Percentiles rank a stretch among this genome's conserved stretches.
Evolutionary conservation across 805 yeast species (phyloP).

Genomic region (Starmera pachycereana): DNA sequence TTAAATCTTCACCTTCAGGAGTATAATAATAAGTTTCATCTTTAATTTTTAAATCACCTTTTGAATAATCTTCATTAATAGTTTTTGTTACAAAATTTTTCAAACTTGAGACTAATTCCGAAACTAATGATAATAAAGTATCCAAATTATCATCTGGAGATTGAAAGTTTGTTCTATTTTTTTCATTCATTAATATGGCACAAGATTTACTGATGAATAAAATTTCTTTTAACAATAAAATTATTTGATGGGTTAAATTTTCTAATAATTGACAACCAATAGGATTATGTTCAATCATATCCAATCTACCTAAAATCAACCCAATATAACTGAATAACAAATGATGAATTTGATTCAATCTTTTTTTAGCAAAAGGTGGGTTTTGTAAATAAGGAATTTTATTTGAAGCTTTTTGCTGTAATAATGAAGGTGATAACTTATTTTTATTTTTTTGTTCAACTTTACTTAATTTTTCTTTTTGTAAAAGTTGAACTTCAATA

Average conservation of each 20-base stretch:
- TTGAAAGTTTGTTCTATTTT: constrained; percentile 11
- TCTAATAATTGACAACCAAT: constrained; percentile 62
- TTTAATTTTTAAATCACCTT: constrained; percentile 4
- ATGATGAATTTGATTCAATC: constrained; percentile 56
- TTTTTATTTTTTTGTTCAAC: constrained; percentile 2
- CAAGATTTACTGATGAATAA: constrained; percentile 47
- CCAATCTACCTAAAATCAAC: constrained; percentile 64
- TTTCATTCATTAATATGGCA: constrained; percentile 22
- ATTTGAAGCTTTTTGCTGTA: neutral
- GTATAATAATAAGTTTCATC: constrained; percentile 41
- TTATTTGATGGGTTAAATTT: constrained; percentile 56
- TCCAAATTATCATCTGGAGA: constrained; percentile 37
- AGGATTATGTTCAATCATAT: constrained; percentile 64
- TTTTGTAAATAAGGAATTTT: constrained; percentile 32
- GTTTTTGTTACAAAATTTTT: constrained; percentile 51
- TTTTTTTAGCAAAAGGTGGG: constrained; percentile 53
- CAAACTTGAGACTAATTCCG: constrained; percentile 55
- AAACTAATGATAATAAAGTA: constrained; percentile 45
- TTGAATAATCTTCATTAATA: constrained; percentile 26
- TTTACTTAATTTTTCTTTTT: constrained; percentile 12
- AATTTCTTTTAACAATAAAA: constrained; percentile 52
- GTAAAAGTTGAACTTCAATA: constrained; percentile 41
- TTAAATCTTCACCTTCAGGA: constrained; percentile 56
- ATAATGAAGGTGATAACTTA: neutral
- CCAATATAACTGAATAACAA: constrained; percentile 52